These are phyloP conservation scores for Penicillium maclennaniae DNA, from an alignment of 495 filamentous ascomycete genomes.

Conservation along the genomic window DNA sequence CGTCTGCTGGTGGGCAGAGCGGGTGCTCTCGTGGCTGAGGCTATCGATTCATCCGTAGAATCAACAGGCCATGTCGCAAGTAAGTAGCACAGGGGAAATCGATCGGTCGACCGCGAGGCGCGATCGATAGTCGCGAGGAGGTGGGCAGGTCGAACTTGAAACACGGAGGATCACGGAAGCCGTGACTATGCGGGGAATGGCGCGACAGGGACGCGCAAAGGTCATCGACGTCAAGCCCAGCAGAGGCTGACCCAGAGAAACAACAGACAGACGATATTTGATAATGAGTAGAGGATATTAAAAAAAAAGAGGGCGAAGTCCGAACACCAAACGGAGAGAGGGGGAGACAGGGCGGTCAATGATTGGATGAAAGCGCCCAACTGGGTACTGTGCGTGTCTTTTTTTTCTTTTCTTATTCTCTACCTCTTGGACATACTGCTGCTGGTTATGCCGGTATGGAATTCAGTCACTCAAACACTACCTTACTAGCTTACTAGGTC, in stretches of 20 bases:
- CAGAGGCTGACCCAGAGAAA: conserved; percentile 21
- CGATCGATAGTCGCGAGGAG: background rate
- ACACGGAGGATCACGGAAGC: conserved; percentile 26
- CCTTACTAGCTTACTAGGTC: background rate
- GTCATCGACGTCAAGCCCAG: conserved; percentile 33
- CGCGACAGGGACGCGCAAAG: conserved; percentile 39
- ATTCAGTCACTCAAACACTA: background rate
- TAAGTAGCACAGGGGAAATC: background rate
- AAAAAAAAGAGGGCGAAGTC: conserved; percentile 13
- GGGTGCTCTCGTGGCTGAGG: conserved; percentile 39
- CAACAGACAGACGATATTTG: conserved; percentile 1
- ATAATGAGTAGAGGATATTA: background rate
- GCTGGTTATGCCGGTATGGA: background rate
- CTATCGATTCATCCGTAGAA: conserved; percentile 46
- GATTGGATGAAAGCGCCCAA: conserved; percentile 11
- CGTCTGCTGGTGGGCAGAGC: conserved; percentile 50
- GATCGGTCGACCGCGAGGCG: background rate
- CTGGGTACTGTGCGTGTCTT: conserved; percentile 5
- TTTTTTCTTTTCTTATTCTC: background rate
- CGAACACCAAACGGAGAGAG: conserved; percentile 12
- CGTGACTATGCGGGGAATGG: conserved; percentile 38
- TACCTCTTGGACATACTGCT: background rate
- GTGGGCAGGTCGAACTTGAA: conserved; percentile 6
- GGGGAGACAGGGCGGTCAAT: conserved; percentile 11
- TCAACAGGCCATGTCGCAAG: conserved; percentile 42